Evolutionary conservation across 352 stramenopile species (phyloP), one percentile per base, ranked within the genome.

Genomic region (Paralagenidium karlingii): DNA sequence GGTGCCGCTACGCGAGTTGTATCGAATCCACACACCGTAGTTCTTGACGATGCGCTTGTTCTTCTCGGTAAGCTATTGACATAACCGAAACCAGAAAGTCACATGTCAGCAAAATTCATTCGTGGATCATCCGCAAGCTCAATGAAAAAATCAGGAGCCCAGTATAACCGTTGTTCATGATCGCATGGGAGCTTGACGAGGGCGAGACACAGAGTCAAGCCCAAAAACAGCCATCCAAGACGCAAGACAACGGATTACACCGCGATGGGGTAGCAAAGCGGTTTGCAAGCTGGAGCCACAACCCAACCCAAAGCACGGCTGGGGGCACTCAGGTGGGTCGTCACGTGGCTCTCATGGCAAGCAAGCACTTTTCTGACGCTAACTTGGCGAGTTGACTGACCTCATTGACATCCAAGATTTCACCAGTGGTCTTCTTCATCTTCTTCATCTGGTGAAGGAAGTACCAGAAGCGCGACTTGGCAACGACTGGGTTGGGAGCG

Each of bases 381-480:
- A 16, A 43, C 8, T 31, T 22, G 30, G 30, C 19, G 30, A 16
- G 19, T 36, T 36, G 30, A 84, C 77, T 56, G 48, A 96, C 84
- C 84, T 99, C 95, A 63, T 98, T 97, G 52, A 98, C 75, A 70
- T 98, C 91, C 41, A 99, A 73, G 67, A 99, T 99, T 73, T 99
- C 95, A 65, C 96, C 96, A 38, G 96, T 99, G 43, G 94, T 99
- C 87, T 99, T 99, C 91, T 99, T 99, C 95, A 99, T 99, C 85
- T 99, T 99, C 59, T 96, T 92, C 81, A 99, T 98, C 82, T 99
- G 94, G 71, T 99, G 95, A 62, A 99, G 92, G 78, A 99, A 99
- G 82, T 99, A 99, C 96, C 96, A 99, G 85, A 99, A 99, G 66
- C 96, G 96, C 47, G 94, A 99, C 81, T 98, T 98, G 53, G 95